These are phyloP conservation scores for Ganoderma sinense DNA, from an alignment of 1,284 basidiomycete genomes.

Conservation along the genomic window DNA sequence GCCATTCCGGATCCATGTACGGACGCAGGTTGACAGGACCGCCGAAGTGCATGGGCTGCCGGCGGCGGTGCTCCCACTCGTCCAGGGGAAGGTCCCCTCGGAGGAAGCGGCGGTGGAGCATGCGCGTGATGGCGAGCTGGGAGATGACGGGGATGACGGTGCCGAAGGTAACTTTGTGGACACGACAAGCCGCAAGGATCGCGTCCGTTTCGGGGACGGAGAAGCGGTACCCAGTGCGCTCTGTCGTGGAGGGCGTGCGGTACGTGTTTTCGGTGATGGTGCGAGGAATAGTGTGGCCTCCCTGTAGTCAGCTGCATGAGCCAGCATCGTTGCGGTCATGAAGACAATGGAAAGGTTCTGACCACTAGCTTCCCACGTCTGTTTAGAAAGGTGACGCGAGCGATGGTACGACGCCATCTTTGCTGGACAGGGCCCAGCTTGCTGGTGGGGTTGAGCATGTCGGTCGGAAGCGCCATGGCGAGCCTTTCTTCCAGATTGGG, in stretches of 20 bases:
- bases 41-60: conserved; percentile 56
- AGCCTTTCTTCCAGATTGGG: conserved; percentile 49
- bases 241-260: conserved; percentile 46
- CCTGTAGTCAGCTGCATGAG: conserved; percentile 43
- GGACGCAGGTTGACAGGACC: conserved; percentile 63
- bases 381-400: conserved; percentile 44
- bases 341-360: neutral
- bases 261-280: conserved; percentile 44
- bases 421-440: conserved; percentile 44
- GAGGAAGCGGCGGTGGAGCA: conserved; percentile 56
- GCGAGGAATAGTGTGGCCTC: conserved; percentile 61
- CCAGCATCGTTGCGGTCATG: neutral
- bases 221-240: conserved; percentile 19
- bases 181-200: conserved; percentile 49
- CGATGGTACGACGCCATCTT: conserved; percentile 59
- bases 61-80: conserved; percentile 62
- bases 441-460: conserved; percentile 10
- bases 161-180: conserved; percentile 56
- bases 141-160: conserved; percentile 56
- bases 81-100: conserved; percentile 53
- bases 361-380: conserved; percentile 38
- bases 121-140: conserved; percentile 62
- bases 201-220: conserved; percentile 38
- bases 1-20: conserved; percentile 58
- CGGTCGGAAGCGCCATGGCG: conserved; percentile 35